These are phyloP conservation scores for Podospora bellae-mahoneyi DNA, from an alignment of 495 filamentous ascomycete genomes.

Conservation along the genomic window DNA sequence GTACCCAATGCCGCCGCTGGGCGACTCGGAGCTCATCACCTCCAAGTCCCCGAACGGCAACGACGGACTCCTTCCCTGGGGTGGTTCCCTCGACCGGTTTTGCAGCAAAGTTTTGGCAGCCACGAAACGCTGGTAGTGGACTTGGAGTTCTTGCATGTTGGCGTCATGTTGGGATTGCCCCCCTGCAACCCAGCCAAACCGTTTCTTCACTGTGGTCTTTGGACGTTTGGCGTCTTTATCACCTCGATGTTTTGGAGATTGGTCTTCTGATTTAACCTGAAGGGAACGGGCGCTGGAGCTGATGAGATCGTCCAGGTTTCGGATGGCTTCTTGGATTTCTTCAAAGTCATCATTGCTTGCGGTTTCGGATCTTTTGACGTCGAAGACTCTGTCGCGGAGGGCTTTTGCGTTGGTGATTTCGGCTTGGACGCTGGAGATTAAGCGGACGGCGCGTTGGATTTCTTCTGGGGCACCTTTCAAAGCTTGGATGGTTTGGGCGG, in stretches of 20 bases:
- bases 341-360: not conserved
- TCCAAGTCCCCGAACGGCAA: not conserved
- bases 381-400: not conserved
- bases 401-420: not conserved
- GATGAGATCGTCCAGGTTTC: not conserved
- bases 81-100: not conserved
- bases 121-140: not conserved
- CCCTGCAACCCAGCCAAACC: not conserved
- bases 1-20: not conserved
- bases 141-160: constrained; percentile 1
- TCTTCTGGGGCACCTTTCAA: not conserved
- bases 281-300: not conserved
- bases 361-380: not conserved
- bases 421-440: not conserved
- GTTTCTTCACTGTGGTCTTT: not conserved
- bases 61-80: not conserved
- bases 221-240: not conserved
- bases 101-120: not conserved
- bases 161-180: not conserved
- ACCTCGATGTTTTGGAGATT: not conserved
- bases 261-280: not conserved
- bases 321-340: not conserved
- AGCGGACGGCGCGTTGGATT: not conserved
- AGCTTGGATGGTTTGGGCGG: not conserved
- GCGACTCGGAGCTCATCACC: not conserved